phyloP scores from a whole-genome alignment of 78 protist genomes.

The Capsaspora owczarzaki region DNA sequence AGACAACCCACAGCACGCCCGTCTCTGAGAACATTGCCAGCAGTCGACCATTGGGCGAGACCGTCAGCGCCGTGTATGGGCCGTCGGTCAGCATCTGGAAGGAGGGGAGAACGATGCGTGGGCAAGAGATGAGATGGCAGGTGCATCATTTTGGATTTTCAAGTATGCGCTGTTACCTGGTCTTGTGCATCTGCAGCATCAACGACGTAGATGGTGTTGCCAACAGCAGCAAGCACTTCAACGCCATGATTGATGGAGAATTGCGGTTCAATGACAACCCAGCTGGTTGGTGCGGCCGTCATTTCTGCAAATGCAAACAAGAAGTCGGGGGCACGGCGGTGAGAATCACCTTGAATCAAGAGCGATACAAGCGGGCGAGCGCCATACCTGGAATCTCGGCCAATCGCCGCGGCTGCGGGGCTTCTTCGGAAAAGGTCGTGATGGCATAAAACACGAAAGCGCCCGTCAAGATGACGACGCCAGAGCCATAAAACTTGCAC shows the following conservation, averaged over 20 bases:
- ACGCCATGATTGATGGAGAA: background rate
- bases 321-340: no score
- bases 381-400: background rate
- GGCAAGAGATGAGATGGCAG: no score
- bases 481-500: background rate
- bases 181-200: background rate
- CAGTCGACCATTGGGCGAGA: slow-evolving; percentile 28
- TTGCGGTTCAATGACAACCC: slow-evolving; percentile 10
- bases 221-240: slow-evolving; percentile 15
- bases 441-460: background rate
- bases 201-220: background rate
- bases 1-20: slow-evolving; percentile 15
- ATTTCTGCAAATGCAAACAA: background rate
- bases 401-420: background rate
- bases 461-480: background rate
- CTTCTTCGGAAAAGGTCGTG: background rate
- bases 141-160: no score
- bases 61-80: slow-evolving; percentile 4
- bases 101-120: background rate
- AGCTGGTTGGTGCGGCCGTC: background rate
- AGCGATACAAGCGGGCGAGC: background rate
- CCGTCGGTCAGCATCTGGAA: slow-evolving; percentile 14
- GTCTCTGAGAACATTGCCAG: slow-evolving; percentile 8
- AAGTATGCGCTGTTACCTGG: no score
- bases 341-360: background rate